Evolutionary conservation across 2,329 filamentous ascomycete species (phyloP), one percentile per base, ranked within the genome.

Genomic region (Colletotrichum chrysophilum): DNA sequence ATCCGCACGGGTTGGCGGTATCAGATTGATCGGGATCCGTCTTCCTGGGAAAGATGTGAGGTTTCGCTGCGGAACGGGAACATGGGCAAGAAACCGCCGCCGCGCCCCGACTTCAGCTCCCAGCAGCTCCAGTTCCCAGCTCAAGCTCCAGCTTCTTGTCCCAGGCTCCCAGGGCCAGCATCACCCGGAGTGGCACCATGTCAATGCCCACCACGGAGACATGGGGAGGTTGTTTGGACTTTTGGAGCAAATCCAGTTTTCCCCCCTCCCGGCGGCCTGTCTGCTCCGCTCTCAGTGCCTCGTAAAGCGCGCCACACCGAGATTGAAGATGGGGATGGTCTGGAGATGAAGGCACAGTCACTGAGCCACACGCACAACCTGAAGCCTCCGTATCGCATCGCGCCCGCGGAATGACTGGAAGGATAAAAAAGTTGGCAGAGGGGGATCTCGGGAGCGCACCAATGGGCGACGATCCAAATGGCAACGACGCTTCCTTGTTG

Each of bases 341-440:
- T 64, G 30, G 64, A 30, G 24, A 30, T 32, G 38, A n/a, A 28
- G 64, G 38, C 64, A 66, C 38, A 66, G 24, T 66, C 26, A 66
- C 64, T 34, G 14, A 66, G 64, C 64, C 64, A 66, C 64, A 66
- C 14, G n/a, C 58, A 61, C 18, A 52, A 66, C 36, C 43, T 48
- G 61, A 26, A 16, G 61, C 32, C 30, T 13, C 36, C 30, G n/a
- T 32, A 38, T 21, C 21, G 61, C 64, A 36, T 62, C 18, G 4
- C 64, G 24, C 26, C 62, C 61, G n/a, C 30, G 61, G 34, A 30
- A 34, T 13, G 10, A 38, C n/a, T 58, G 55, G 55, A 38, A 56
- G 24, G 30, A 26, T 12, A 32, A 34, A 61, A 75, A 75, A 75
- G 38, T 75, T 75, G 72, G 72, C 72, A 75, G 48, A 48, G 30